Conservation (phyloP, 2,329 filamentous ascomycete genomes). For the Myriosclerotinia curreyana region DNA sequence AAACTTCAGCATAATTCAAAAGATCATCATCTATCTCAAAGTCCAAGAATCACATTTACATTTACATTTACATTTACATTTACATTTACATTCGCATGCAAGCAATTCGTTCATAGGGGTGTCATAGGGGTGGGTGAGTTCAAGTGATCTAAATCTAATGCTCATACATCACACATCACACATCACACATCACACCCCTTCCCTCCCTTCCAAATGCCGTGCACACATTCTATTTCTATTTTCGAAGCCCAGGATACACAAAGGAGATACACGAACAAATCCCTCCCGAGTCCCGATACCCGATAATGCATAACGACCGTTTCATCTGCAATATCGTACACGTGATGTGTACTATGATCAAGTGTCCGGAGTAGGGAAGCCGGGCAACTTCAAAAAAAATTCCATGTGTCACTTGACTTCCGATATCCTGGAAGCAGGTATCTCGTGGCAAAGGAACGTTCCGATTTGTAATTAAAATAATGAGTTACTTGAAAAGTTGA, state of each 20-base stretch:
- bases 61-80: no score
- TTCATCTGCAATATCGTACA: slow-evolving; percentile 20
- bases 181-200: no score
- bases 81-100: no score
- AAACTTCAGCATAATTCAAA: neutral
- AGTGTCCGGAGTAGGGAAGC: neutral
- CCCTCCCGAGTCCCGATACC: no score
- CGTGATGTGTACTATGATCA: neutral
- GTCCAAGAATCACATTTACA: slow-evolving; percentile 1
- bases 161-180: no score
- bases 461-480: slow-evolving; percentile 20
- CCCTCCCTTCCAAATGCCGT: slow-evolving; percentile 1
- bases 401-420: slow-evolving; percentile 23
- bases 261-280: neutral
- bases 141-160: slow-evolving; percentile 18
- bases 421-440: slow-evolving; percentile 23
- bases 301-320: slow-evolving; percentile 21
- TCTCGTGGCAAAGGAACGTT: slow-evolving; percentile 21
- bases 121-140: no score
- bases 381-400: neutral
- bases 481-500: slow-evolving; percentile 17
- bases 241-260: neutral
- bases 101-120: slow-evolving; percentile 3
- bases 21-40: slow-evolving; percentile 3
- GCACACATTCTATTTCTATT: slow-evolving; percentile 9